These are phyloP conservation scores for Nepenthes gracilis DNA, from an alignment of 148 eudicot genomes.

Conservation along the genomic window DNA sequence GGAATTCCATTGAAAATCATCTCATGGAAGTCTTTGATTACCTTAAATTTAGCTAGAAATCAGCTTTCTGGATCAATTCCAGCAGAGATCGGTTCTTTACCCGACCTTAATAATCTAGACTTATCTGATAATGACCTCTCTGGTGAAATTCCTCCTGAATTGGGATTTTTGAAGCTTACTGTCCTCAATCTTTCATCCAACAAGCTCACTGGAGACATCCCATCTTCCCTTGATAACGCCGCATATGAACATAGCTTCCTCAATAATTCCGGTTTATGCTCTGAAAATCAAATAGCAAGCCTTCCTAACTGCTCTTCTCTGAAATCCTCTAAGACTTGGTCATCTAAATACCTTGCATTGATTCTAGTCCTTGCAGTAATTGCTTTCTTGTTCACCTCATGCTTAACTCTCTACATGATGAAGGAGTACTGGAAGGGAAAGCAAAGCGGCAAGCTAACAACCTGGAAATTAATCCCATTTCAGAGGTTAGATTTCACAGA, in stretches of 20 bases:
- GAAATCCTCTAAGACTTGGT: slow-evolving; percentile 5
- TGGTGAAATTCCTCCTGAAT: slow-evolving; percentile 45
- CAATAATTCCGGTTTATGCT: slow-evolving; percentile 46
- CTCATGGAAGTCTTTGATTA: slow-evolving; percentile 43
- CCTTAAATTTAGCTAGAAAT: slow-evolving; percentile 39
- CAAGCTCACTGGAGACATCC: slow-evolving; percentile 41
- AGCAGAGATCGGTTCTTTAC: slow-evolving; percentile 29
- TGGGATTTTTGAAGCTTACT: slow-evolving; percentile 31
- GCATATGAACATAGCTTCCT: slow-evolving; percentile 50
- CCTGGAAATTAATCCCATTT: slow-evolving; percentile 57
- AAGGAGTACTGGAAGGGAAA: slow-evolving; percentile 23
- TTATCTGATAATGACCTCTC: slow-evolving; percentile 44
- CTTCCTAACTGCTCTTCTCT: slow-evolving; percentile 34
- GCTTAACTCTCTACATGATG: slow-evolving; percentile 17
- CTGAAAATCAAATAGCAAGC: slow-evolving; percentile 15
- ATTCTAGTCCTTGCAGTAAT: slow-evolving; percentile 24
- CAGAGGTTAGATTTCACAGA: slow-evolving; percentile 40
- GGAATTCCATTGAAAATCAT: slow-evolving; percentile 37
- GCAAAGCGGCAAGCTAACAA: slow-evolving; percentile 10
- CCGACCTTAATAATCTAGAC: slow-evolving; percentile 36
- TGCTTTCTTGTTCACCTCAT: slow-evolving; percentile 16
- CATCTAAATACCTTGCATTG: slow-evolving; percentile 25
- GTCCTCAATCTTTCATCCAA: slow-evolving; percentile 55
- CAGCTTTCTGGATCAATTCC: slow-evolving; percentile 48
- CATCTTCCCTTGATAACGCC: slow-evolving; percentile 32